A percentile compares a stretch with the other conserved stretches of the same genome.
phyloP scores from a whole-genome alignment of 768 basidiomycete species.

The Rhodotorula babjevae region DNA sequence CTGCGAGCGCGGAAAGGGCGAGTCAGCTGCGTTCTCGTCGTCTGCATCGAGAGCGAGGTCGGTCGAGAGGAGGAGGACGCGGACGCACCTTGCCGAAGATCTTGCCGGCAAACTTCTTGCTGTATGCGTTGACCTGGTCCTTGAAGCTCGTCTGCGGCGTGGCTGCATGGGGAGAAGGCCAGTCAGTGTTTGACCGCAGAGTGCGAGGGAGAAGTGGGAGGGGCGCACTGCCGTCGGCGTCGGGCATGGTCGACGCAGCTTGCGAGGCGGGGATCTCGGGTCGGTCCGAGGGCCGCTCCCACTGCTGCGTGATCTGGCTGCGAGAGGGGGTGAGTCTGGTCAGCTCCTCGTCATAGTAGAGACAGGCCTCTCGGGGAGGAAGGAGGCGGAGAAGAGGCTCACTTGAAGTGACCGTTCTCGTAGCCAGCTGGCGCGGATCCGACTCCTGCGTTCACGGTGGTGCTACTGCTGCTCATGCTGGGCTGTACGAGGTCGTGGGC shows the following conservation, averaged over 20 bases:
- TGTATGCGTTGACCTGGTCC: constrained; percentile 15
- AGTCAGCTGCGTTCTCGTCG: too few species aligned
- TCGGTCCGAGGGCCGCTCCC: constrained; percentile 4
- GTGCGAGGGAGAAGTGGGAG: neutral
- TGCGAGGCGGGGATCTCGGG: neutral
- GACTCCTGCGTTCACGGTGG: neutral
- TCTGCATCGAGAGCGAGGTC: too few species aligned
- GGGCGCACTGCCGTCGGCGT: constrained; percentile 10
- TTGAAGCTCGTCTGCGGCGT: constrained; percentile 2
- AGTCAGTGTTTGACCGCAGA: neutral
- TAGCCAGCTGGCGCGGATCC: neutral
- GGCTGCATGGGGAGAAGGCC: neutral
- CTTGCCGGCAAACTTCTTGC: constrained; percentile 19
- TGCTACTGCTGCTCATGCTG: neutral
- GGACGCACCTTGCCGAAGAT: constrained; percentile 13
- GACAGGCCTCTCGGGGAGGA: neutral
- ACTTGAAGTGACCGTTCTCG: constrained; percentile 14
- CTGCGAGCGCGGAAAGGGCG: neutral
- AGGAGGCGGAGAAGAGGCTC: neutral
- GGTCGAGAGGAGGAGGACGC: too few species aligned
- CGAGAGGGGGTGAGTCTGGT: neutral
- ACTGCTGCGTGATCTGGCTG: constrained; percentile 13
- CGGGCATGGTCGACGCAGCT: constrained; percentile 9
- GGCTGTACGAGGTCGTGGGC: neutral
- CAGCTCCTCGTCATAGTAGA: neutral